A percentile compares a stretch with the other conserved stretches of the same genome.
These are phyloP conservation scores for Cytospora chrysosperma DNA, from an alignment of 2,329 filamentous ascomycete genomes.

Conservation along the genomic window DNA sequence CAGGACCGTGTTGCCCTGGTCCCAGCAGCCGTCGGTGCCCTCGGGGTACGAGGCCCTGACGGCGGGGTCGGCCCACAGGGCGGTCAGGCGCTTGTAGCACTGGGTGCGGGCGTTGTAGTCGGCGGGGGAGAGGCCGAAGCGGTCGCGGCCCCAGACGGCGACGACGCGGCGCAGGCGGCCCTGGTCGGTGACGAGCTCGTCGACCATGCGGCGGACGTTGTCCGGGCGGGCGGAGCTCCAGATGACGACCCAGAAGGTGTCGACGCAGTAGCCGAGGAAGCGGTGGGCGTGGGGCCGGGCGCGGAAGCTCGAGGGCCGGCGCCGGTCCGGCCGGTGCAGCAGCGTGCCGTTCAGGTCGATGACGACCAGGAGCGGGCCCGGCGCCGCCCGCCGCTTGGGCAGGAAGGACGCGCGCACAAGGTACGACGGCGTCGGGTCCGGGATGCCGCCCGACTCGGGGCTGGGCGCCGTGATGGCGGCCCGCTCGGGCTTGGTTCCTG, in stretches of 20 bases:
- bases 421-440: slow-evolving; percentile 61
- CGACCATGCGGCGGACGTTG: slow-evolving; percentile 71
- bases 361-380: slow-evolving; percentile 72
- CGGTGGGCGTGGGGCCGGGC: slow-evolving; percentile 63
- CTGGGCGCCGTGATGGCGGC: slow-evolving; percentile 35
- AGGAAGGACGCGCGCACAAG: slow-evolving; percentile 50
- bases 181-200: slow-evolving; percentile 59
- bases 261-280: slow-evolving; percentile 74
- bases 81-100: slow-evolving; percentile 82
- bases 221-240: slow-evolving; percentile 82
- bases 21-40: slow-evolving; percentile 52
- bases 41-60: slow-evolving; percentile 47
- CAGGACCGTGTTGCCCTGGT: slow-evolving; percentile 83
- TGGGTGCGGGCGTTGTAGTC: slow-evolving; percentile 74
- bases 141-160: slow-evolving; percentile 76
- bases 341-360: slow-evolving; percentile 94
- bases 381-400: slow-evolving; percentile 41
- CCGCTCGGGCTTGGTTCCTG: slow-evolving; percentile 12
- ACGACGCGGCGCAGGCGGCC: slow-evolving; percentile 57
- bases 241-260: slow-evolving; percentile 76
- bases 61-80: slow-evolving; percentile 62
- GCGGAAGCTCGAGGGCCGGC: slow-evolving; percentile 53
- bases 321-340: slow-evolving; percentile 64
- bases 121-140: slow-evolving; percentile 60
- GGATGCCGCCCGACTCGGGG: slow-evolving; percentile 54